Evolutionary conservation across 1,284 basidiomycete genomes (phyloP).

Genomic region (Austroboletus olivaceoglutinosus): DNA sequence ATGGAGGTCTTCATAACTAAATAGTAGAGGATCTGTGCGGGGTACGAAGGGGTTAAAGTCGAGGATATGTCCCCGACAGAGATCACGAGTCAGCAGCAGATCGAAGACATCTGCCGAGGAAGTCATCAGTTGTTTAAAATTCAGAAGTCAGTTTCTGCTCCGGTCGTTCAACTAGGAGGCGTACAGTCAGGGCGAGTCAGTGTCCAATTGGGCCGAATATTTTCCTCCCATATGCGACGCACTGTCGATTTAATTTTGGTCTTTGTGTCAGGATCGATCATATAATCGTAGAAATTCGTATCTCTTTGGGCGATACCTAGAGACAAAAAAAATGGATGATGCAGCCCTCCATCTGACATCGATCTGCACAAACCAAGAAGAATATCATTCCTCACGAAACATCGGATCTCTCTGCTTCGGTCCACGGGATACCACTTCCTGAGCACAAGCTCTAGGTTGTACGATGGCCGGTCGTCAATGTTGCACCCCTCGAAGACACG

Average conservation of each 20-base stretch:
- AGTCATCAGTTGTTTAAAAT: not conserved
- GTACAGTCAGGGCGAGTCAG: conserved; percentile 63
- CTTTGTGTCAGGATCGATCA: conserved; percentile 62
- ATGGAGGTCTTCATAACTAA: conserved; percentile 78
- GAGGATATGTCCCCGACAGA: conserved; percentile 72
- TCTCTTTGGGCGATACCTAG: conserved; percentile 90
- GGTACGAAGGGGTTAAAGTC: conserved; percentile 90
- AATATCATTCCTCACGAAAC: conserved; percentile 73
- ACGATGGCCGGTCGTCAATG: conserved; percentile 31
- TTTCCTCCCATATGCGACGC: conserved; percentile 62
- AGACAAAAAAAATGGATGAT: not conserved
- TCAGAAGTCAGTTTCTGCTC: not conserved
- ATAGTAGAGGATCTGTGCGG: conserved; percentile 85
- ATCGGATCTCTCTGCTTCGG: conserved; percentile 79
- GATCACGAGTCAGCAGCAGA: conserved; percentile 80
- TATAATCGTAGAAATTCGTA: conserved; percentile 84
- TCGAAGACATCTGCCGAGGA: conserved; percentile 77
- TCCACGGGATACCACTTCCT: conserved; percentile 91
- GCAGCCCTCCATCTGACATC: not conserved
- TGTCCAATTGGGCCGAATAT: conserved; percentile 61
- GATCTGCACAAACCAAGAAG: conserved; percentile 60
- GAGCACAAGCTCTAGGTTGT: conserved; percentile 83
- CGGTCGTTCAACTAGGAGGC: conserved; percentile 25
- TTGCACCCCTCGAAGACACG: conserved; percentile 64
- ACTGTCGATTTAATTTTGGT: conserved; percentile 56